Base-by-base conservation (phyloP, 1,284 basidiomycete genomes). In the Irpex lacteus region DNA sequence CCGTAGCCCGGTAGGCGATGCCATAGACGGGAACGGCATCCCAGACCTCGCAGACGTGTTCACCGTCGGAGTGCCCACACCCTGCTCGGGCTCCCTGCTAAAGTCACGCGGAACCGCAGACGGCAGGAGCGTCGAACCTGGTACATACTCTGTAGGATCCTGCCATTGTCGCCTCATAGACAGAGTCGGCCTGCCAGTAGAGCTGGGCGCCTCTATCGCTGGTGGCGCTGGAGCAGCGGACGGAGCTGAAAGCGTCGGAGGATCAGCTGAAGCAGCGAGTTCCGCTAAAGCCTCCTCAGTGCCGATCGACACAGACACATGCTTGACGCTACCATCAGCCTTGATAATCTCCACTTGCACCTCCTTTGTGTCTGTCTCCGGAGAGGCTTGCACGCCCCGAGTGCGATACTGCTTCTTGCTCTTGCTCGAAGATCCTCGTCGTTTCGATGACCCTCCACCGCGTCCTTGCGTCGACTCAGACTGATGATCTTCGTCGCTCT, bases 351-450 rank as follows among this genome's bases (percentile, higher is more conserved):
- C 71, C 64, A 83, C 84, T 78, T 90, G 88, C 67, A 89, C 81
- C 60, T 77, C 80, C 72, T 83, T 78, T 70, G 76, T 78, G 60
- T 79, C 78, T 69, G 78, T 84, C 70, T 85, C 80, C 59, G 79
- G 74, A 63, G 79, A 74, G 61, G 88, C 89, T 75, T 91, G 89
- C 67, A 89, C 82, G 67, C 86, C 88, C 69, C 82, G 80, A 62
- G 80, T 78, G 62, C 79, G 80, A 68, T 90, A 90, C 70, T 81
- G 79, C 72, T 82, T 86, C 71, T 78, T 80, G 66, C 71, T 68
- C 64, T 78, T 79, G 56, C 74, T 75, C 40, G 67, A 69, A 1
- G 73, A 64, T 18, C 77, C 71, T 18, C 82, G 80, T 11, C 76
- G 74, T 58, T 77, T 37, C 13, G 49, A 55, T 6, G 65, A 52